Base-by-base conservation (phyloP, 108 stramenopile species). In the Conticribra weissflogii region DNA sequence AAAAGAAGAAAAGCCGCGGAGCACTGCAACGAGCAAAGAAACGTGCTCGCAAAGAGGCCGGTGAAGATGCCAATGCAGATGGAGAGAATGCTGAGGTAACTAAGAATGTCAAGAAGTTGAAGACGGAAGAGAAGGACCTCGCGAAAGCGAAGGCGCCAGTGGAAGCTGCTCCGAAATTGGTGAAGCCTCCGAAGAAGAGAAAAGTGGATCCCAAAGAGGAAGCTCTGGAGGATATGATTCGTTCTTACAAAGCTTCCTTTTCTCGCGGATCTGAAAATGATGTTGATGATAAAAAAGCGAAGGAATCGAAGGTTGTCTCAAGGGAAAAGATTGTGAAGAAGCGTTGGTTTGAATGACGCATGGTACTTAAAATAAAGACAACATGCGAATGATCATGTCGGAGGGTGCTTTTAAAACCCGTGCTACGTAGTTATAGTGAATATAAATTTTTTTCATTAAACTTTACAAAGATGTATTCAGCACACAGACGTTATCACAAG, bases 21-120 rank as follows among this genome's bases (percentile, higher is more conserved):
- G 76, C 86, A 32, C 34, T 63, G 32, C 94, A 95, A 59, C 83
- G 94, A 9, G 91, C 88, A 65, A 86, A 85, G 68, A 92, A 92
- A 52, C 75, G 91, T 56, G 59, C 70, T 25, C 48, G 82, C 46
- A 75, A 73, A 57, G 66, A 72, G 70, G 65, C 45, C 31, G 55
- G 41, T 47, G 30, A 64, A 18, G 65, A 73, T 12, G 75, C 59
- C 18, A 46, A 67, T 19, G 62, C 66, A 16, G 36, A 12, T 12
- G 36, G n/a, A n/a, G n/a, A n/a, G n/a, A n/a, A n/a, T n/a, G n/a
- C n/a, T n/a, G n/a, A n/a, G n/a, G n/a, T n/a, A n/a, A n/a, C 45
- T 73, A 30, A 31, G 19, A 0, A 66, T 16, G 58, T 47, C 31
- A 12, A 31, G 23, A 60, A 67, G 59, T 46, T 58, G 54, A 66